phyloP scores from a whole-genome alignment of 768 basidiomycete genomes.

The Cystobasidiopsis lactophilus region DNA sequence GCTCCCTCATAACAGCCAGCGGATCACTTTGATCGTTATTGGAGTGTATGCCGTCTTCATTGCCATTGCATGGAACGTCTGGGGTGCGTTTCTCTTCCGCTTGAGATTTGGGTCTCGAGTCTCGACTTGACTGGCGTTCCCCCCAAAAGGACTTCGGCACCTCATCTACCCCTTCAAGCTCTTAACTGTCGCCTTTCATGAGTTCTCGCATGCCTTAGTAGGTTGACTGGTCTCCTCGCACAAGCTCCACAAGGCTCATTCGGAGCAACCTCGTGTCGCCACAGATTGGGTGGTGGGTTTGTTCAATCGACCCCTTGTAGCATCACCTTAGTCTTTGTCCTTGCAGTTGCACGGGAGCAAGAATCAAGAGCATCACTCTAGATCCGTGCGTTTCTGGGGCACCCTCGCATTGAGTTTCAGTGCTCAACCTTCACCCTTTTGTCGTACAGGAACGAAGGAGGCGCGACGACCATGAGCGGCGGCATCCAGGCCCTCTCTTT shows the following conservation, averaged over 20 bases:
- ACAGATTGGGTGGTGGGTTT: too few species aligned
- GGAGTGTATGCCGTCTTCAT: slow-evolving; percentile 1
- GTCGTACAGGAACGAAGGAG: slow-evolving; percentile 43
- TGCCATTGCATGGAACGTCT: neutral
- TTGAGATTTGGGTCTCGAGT: too few species aligned
- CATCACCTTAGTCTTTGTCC: too few species aligned
- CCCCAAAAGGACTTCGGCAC: neutral
- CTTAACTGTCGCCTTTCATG: neutral
- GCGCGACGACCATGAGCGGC: slow-evolving; percentile 65
- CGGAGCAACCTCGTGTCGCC: too few species aligned
- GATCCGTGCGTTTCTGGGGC: slow-evolving; percentile 25
- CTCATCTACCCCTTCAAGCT: slow-evolving; percentile 4
- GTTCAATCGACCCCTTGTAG: too few species aligned
- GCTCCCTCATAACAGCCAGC: neutral
- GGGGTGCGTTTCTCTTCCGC: neutral
- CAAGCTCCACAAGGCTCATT: too few species aligned
- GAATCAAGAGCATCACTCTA: slow-evolving; percentile 14
- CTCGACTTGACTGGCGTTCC: too few species aligned
- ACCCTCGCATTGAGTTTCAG: too few species aligned
- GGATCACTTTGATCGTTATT: neutral
- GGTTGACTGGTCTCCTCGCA: too few species aligned
- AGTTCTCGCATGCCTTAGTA: neutral
- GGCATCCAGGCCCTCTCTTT: slow-evolving; percentile 53
- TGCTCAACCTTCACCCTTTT: too few species aligned
- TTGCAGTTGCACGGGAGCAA: slow-evolving; percentile 11